These are phyloP conservation scores for Letharia lupina DNA, from an alignment of 495 filamentous ascomycete species.

Conservation along the genomic window DNA sequence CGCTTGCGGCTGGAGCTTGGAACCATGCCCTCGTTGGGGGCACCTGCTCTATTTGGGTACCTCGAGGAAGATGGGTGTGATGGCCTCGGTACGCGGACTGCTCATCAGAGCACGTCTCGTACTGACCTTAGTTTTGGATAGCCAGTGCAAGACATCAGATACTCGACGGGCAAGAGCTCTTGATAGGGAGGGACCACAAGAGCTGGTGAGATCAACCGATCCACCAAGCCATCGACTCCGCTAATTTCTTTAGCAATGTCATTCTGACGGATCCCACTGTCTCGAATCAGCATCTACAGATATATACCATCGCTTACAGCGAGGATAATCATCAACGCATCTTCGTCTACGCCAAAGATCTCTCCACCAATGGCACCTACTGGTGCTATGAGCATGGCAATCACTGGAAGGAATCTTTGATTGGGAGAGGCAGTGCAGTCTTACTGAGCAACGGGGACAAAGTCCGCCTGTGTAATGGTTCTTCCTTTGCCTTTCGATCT, in stretches of 20 bases:
- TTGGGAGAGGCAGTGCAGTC: slow-evolving; percentile 37
- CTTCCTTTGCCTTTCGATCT: slow-evolving; percentile 26
- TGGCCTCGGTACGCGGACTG: not conserved
- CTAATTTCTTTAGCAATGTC: slow-evolving; percentile 31
- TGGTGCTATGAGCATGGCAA: slow-evolving; percentile 50
- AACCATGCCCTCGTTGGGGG: not conserved
- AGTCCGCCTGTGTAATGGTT: slow-evolving; percentile 28
- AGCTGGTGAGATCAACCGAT: slow-evolving; percentile 24
- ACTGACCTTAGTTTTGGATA: not conserved
- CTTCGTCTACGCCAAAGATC: slow-evolving; percentile 53
- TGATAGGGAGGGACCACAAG: slow-evolving; percentile 34
- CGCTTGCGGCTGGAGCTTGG: not conserved
- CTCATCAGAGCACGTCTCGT: not conserved
- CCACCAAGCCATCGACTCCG: not conserved
- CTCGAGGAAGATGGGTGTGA: not conserved
- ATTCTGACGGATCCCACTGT: slow-evolving; percentile 37
- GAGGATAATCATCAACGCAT: slow-evolving; percentile 33
- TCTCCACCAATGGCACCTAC: slow-evolving; percentile 49
- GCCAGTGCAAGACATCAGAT: slow-evolving; percentile 9
- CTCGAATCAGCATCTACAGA: slow-evolving; percentile 52
- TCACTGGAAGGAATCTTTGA: slow-evolving; percentile 39
- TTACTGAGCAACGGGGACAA: slow-evolving; percentile 50
- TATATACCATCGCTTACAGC: slow-evolving; percentile 52
- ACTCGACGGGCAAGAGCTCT: slow-evolving; percentile 30
- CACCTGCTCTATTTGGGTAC: not conserved